phyloP scores from a whole-genome alignment of 2,329 filamentous ascomycete genomes.

The Microcyclosporella mali region DNA sequence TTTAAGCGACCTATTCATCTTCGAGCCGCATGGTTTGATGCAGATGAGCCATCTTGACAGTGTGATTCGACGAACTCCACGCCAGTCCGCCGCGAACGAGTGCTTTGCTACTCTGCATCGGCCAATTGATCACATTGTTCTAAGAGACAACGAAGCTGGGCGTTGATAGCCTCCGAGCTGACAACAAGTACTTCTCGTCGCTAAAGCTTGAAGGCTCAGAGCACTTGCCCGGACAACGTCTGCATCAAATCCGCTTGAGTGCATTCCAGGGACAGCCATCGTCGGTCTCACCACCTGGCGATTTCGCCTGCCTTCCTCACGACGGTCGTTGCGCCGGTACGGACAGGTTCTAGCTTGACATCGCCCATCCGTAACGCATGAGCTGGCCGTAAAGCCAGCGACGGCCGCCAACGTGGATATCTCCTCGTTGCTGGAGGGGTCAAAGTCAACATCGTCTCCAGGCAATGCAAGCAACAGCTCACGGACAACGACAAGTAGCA shows the following conservation, averaged over 20 bases:
- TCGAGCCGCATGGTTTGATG: slow-evolving; percentile 12
- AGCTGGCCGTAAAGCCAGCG: slow-evolving; percentile 40
- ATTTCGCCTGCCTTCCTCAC: too few relatives aligned
- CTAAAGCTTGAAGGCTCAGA: too few relatives aligned
- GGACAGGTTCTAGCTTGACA: neutral
- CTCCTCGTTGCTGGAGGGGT: slow-evolving; percentile 74
- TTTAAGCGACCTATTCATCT: slow-evolving; percentile 17
- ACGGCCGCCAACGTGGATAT: slow-evolving; percentile 83
- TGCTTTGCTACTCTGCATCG: too few relatives aligned
- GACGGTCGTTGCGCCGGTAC: neutral
- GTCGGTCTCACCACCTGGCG: too few relatives aligned
- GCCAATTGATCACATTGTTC: too few relatives aligned
- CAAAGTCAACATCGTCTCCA: slow-evolving; percentile 62
- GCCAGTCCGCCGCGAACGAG: too few relatives aligned
- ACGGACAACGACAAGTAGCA: slow-evolving; percentile 23
- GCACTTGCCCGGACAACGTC: slow-evolving; percentile 10
- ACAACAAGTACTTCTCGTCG: slow-evolving; percentile 1
- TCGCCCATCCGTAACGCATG: slow-evolving; percentile 23
- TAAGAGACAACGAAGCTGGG: too few relatives aligned
- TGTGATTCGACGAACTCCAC: slow-evolving; percentile 8
- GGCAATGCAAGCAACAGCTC: slow-evolving; percentile 41
- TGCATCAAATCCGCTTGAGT: slow-evolving; percentile 8
- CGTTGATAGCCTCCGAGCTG: too few relatives aligned
- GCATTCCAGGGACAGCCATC: slow-evolving; percentile 1
- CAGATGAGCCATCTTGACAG: slow-evolving; percentile 5